Conservation (phyloP, 805 yeast species). For the Candida ortonii region DNA sequence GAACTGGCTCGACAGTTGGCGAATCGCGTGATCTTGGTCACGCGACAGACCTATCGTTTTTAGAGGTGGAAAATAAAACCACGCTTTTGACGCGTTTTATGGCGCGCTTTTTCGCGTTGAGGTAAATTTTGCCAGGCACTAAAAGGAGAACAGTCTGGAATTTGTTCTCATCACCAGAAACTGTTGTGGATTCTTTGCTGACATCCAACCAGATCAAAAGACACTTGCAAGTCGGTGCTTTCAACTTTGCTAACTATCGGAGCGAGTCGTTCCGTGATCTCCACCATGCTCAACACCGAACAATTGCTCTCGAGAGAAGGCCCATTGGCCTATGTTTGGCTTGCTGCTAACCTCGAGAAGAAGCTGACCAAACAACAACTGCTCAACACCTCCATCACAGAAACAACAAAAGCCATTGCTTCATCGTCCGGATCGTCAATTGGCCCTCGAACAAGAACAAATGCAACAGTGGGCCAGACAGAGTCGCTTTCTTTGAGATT, state of each 20-base stretch:
- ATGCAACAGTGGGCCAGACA: conserved; percentile 21
- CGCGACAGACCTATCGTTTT: conserved; percentile 1
- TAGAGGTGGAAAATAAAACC: conserved; percentile 3
- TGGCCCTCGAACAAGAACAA: conserved; percentile 6
- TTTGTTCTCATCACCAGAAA: not conserved
- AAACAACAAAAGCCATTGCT: conserved; percentile 65
- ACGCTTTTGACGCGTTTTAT: conserved; percentile 9
- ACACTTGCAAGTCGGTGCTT: not conserved
- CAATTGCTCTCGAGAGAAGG: conserved; percentile 64
- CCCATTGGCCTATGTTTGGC: conserved; percentile 87
- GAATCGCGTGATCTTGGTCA: conserved; percentile 10
- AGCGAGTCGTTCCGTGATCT: conserved; percentile 1
- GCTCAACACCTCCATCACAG: conserved; percentile 65
- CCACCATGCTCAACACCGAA: conserved; percentile 47
- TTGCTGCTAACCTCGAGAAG: conserved; percentile 85
- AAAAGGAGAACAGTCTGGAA: conserved; percentile 3
- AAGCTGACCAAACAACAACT: conserved; percentile 70
- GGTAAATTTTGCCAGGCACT: too few relatives aligned
- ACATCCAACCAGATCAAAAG: conserved; percentile 1
- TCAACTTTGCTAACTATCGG: not conserved
- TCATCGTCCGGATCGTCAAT: conserved; percentile 32
- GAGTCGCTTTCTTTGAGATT: conserved; percentile 74
- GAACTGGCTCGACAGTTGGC: conserved; percentile 40
- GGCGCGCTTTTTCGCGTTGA: not conserved
- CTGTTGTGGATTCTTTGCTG: not conserved